Percentiles rank a stretch among this genome's conserved stretches.
phyloP scores from a whole-genome alignment of 2,329 filamentous ascomycete species.

The Pleoardoris graminearum region DNA sequence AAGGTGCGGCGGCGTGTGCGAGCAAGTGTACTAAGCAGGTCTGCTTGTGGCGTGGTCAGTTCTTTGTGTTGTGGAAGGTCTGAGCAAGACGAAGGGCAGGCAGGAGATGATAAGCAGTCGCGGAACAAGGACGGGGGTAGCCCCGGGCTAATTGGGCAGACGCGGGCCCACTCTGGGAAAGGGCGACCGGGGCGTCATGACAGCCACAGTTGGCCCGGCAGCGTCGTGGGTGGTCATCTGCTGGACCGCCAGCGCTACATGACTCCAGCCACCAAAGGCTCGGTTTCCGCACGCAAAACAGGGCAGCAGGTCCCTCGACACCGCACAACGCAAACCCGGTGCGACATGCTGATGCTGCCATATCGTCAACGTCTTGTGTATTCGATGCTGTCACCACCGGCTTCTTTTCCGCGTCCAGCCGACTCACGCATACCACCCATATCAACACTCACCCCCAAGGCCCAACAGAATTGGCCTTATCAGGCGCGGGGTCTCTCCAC shows the following conservation, averaged over 20 bases:
- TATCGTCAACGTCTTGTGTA: neutral
- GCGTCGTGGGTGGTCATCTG: slow-evolving; percentile 6
- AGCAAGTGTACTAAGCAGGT: neutral
- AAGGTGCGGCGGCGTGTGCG: neutral
- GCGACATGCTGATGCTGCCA: neutral
- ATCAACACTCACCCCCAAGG: slow-evolving; percentile 31
- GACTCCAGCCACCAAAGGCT: slow-evolving; percentile 1
- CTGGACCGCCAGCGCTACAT: slow-evolving; percentile 1
- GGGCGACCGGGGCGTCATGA: slow-evolving; percentile 1
- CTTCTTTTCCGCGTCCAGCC: slow-evolving; percentile 33
- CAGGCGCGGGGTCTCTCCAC: slow-evolving; percentile 29
- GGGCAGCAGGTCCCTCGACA: neutral
- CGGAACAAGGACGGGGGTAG: slow-evolving; percentile 3
- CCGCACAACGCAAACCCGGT: neutral
- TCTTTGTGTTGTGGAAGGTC: slow-evolving; percentile 11
- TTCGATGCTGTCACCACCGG: slow-evolving; percentile 3
- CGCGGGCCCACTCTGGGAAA: neutral
- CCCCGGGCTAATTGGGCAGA: neutral
- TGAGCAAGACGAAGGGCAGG: slow-evolving; percentile 4
- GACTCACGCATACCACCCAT: slow-evolving; percentile 29
- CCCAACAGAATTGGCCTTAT: slow-evolving; percentile 40
- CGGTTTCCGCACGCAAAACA: neutral
- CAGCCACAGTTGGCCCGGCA: slow-evolving; percentile 5
- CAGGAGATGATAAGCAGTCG: slow-evolving; percentile 12
- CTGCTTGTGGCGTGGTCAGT: neutral